Conservation (phyloP, 2,329 filamentous ascomycete species). For the Colletotrichum agaves region DNA sequence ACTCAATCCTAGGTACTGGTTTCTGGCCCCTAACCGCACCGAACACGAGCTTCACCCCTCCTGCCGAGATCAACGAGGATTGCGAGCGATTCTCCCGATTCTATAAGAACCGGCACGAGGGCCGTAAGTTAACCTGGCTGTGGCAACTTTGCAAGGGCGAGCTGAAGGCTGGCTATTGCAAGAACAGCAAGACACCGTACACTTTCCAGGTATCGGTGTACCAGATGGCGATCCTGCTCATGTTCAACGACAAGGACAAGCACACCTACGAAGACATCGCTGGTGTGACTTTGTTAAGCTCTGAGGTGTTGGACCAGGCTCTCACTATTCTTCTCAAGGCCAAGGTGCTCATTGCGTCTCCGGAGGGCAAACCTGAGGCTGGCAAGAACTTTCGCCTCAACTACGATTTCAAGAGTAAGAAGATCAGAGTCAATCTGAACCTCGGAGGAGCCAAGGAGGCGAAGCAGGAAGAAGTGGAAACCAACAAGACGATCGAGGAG, state of each 20-base stretch:
- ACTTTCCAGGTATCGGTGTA: constrained; percentile 98
- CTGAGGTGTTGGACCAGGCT: constrained; percentile 87
- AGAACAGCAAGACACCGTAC: constrained; percentile 87
- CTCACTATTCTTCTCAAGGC: constrained; percentile 91
- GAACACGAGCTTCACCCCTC: constrained; percentile 88
- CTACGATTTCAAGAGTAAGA: constrained; percentile 97
- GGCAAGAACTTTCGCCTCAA: constrained; percentile 88
- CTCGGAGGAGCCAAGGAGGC: constrained; percentile 94
- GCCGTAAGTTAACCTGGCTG: constrained; percentile 95
- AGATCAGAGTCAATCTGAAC: constrained; percentile 96
- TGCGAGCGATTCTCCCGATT: constrained; percentile 91
- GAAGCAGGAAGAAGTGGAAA: constrained; percentile 96
- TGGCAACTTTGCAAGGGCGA: constrained; percentile 99
- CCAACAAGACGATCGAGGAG: constrained; percentile 99
- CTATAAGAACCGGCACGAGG: constrained; percentile 96
- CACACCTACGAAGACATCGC: constrained; percentile 90
- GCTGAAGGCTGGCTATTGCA: constrained; percentile 92
- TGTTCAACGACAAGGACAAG: constrained; percentile 92
- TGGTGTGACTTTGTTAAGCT: constrained; percentile 80
- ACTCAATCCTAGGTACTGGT: constrained; percentile 92
- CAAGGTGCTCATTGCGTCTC: constrained; percentile 81
- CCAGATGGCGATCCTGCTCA: constrained; percentile 93
- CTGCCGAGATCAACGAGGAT: constrained; percentile 84
- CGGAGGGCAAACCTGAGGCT: constrained; percentile 79
- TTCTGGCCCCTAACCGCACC: constrained; percentile 96